Conservation (phyloP, 208 protist genomes). For the Leishmania amazonensis region DNA sequence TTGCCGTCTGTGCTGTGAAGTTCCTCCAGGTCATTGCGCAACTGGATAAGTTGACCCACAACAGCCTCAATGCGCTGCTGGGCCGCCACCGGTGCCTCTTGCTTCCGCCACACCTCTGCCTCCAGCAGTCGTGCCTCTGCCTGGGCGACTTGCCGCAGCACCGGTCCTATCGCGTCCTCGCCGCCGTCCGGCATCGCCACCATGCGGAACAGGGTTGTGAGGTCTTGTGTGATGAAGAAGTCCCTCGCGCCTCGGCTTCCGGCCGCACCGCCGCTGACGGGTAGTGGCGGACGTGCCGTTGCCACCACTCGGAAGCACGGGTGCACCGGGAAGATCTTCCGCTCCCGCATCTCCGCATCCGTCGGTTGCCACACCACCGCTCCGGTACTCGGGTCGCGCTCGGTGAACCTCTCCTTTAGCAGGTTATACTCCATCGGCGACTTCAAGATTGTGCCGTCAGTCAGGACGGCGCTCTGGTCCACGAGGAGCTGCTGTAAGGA, state of each 20-base stretch:
- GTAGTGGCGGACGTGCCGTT: constrained; percentile 57
- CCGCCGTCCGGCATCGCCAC: constrained; percentile 70
- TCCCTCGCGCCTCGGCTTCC: constrained; percentile 15
- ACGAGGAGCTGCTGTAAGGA: constrained; percentile 81
- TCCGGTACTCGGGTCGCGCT: constrained; percentile 19
- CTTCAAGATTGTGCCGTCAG: constrained; percentile 89
- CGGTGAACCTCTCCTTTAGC: constrained; percentile 49
- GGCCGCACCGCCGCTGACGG: constrained; percentile 13
- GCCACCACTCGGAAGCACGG: constrained; percentile 91
- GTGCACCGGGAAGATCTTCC: constrained; percentile 83
- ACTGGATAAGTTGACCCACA: constrained; percentile 45
- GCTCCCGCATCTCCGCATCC: constrained; percentile 53
- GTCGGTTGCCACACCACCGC: constrained; percentile 23
- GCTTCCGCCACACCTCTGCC: constrained; percentile 13
- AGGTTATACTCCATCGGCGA: constrained; percentile 58
- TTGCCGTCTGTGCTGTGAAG: constrained; percentile 65
- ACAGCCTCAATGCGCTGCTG: constrained; percentile 19
- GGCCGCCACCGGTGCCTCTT: constrained; percentile 3
- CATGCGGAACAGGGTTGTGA: constrained; percentile 90
- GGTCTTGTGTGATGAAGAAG: constrained; percentile 83
- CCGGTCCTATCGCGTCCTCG: constrained; percentile 40
- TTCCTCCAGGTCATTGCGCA: constrained; percentile 53
- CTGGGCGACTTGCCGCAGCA: constrained; percentile 53
- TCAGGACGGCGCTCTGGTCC: constrained; percentile 74
- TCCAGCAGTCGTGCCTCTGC: constrained; percentile 33